Percentiles rank a stretch among this genome's conserved stretches.
These are phyloP conservation scores for Claviceps quebecensis DNA, from an alignment of 2,329 filamentous ascomycete species.

Conservation along the genomic window DNA sequence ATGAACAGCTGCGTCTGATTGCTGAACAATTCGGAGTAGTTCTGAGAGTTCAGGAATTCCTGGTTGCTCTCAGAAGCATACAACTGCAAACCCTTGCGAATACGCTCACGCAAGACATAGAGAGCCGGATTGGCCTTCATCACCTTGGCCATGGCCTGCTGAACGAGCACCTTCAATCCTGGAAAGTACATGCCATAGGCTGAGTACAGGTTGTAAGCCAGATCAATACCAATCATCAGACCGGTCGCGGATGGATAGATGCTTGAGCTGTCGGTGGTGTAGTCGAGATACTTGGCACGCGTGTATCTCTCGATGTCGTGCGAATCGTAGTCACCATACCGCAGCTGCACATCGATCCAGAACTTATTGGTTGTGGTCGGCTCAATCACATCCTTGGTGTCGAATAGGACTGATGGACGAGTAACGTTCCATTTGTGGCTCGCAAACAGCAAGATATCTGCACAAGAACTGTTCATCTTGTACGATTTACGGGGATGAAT, in stretches of 20 bases:
- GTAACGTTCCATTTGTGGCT: conserved; percentile 99
- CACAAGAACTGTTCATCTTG: conserved; percentile 99
- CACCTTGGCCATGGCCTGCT: conserved; percentile 98
- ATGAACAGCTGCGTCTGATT: conserved; percentile 98
- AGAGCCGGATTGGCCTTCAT: conserved; percentile 98
- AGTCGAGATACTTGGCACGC: conserved; percentile 94
- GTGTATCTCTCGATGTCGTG: conserved; percentile 98
- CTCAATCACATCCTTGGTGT: conserved; percentile 92
- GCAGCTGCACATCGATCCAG: conserved; percentile 93
- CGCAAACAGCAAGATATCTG: conserved; percentile 91
- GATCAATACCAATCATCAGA: conserved; percentile 92
- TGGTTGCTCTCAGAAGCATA: conserved; percentile 98
- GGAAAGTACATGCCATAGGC: conserved; percentile 99
- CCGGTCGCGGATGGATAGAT: conserved; percentile 96
- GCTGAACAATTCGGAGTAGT: conserved; percentile 98
- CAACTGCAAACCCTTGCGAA: conserved; percentile 91
- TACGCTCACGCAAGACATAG: conserved; percentile 93
- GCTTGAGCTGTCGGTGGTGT: conserved; percentile 96
- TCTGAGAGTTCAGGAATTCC: conserved; percentile 97
- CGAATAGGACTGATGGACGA: conserved; percentile 79
- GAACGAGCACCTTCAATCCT: conserved; percentile 83
- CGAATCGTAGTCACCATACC: conserved; percentile 96
- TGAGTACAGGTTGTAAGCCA: conserved; percentile 96
- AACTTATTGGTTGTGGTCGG: conserved; percentile 96
- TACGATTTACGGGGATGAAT: conserved; percentile 98